Evolutionary conservation across 2,329 filamentous ascomycete genomes (phyloP).

Genomic region (Neocucurbitaria cava): DNA sequence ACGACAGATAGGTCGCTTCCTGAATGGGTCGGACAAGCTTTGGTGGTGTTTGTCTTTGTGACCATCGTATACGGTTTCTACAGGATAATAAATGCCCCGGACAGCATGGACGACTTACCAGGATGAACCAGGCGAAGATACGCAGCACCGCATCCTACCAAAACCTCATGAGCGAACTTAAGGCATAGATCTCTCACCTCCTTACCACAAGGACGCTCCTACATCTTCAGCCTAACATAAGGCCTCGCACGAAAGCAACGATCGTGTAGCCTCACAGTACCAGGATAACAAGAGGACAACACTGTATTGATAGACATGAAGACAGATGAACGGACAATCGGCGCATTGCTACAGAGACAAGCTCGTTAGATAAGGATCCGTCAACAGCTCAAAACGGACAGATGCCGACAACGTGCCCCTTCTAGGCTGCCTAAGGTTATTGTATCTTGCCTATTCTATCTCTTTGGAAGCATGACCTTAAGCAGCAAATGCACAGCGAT

Average conservation of each 20-base stretch:
- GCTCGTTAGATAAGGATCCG: not conserved
- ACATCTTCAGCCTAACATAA: not conserved
- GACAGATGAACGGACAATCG: too few relatives aligned
- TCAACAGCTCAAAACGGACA: too few relatives aligned
- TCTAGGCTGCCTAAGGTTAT: too few relatives aligned
- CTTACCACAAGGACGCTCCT: not conserved
- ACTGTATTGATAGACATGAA: not conserved
- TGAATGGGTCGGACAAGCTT: conserved; percentile 37
- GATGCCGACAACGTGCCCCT: too few relatives aligned
- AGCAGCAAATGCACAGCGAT: not conserved
- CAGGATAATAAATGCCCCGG: conserved; percentile 31
- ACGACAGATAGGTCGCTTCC: conserved; percentile 28
- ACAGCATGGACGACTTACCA: conserved; percentile 10
- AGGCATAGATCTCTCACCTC: not conserved
- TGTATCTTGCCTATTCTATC: too few relatives aligned
- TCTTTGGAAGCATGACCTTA: not conserved
- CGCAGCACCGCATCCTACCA: not conserved
- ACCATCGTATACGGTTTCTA: conserved; percentile 43
- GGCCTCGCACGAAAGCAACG: not conserved
- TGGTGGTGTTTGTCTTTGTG: conserved; percentile 36
- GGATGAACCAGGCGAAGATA: not conserved
- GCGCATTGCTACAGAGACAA: not conserved
- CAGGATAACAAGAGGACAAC: too few relatives aligned
- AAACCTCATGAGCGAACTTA: not conserved
- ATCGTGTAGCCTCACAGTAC: not conserved